phyloP scores from a whole-genome alignment of 192 early-diverging fungal species.

The Phycomyces nitens region DNA sequence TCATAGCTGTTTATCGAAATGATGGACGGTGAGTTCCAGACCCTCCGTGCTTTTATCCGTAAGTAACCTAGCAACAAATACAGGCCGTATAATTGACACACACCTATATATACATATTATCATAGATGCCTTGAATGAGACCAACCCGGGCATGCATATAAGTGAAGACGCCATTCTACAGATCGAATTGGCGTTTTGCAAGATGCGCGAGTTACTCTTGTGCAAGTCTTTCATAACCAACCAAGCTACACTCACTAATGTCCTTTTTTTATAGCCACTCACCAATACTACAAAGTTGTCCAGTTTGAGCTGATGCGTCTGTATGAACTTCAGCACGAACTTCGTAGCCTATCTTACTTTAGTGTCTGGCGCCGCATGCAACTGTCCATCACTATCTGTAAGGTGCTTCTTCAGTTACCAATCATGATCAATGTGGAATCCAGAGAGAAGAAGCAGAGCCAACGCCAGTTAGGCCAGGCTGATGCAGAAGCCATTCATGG shows the following conservation, averaged over 20 bases:
- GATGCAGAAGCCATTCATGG: conserved; percentile 13
- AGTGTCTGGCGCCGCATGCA: conserved; percentile 53
- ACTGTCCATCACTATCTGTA: conserved; percentile 49
- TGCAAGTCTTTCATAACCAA: conserved; percentile 17
- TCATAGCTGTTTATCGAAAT: conserved; percentile 50
- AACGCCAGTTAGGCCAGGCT: conserved; percentile 2
- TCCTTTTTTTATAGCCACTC: conserved; percentile 41
- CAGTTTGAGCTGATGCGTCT: conserved; percentile 55
- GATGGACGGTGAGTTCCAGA: conserved; percentile 60
- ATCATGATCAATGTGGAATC: conserved; percentile 50
- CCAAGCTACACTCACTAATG: neutral
- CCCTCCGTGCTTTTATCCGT: conserved; percentile 54
- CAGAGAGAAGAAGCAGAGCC: conserved; percentile 18
- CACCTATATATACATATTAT: too few relatives aligned
- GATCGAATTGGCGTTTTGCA: conserved; percentile 34
- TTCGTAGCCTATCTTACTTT: conserved; percentile 52
- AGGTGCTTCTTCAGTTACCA: conserved; percentile 48
- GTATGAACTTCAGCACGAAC: conserved; percentile 53
- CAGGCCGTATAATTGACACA: too few relatives aligned
- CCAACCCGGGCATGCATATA: conserved; percentile 38
- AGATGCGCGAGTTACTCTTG: conserved; percentile 39
- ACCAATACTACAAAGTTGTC: conserved; percentile 56
- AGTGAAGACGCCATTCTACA: conserved; percentile 42
- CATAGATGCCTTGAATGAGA: conserved; percentile 42
- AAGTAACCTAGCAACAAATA: conserved; percentile 24